phyloP scores from a whole-genome alignment of 2,329 filamentous ascomycete genomes.

The Diaporthe destruens region DNA sequence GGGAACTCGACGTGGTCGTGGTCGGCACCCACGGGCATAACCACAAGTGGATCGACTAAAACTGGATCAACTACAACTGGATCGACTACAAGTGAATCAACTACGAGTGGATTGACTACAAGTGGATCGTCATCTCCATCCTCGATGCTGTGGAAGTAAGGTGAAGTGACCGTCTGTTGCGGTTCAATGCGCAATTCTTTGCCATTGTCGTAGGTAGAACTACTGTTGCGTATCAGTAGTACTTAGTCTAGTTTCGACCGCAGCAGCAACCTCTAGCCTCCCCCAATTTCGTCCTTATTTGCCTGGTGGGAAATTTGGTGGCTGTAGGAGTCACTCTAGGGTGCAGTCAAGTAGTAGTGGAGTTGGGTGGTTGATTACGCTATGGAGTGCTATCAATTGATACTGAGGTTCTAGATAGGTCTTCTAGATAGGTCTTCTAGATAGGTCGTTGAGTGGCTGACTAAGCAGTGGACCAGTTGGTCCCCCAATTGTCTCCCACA shows the following conservation, averaged over 20 bases:
- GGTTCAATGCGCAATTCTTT: conserved; percentile 11
- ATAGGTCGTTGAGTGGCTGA: too few relatives aligned
- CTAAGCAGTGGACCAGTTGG: too few relatives aligned
- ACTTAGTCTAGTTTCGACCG: not conserved
- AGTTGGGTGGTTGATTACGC: too few relatives aligned
- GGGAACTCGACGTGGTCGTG: not conserved
- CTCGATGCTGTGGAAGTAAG: conserved; percentile 1
- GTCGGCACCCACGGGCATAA: not conserved
- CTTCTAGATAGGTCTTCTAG: too few relatives aligned
- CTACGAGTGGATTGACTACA: too few relatives aligned
- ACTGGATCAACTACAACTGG: too few relatives aligned
- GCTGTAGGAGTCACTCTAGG: too few relatives aligned
- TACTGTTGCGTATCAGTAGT: not conserved
- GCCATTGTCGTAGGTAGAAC: not conserved
- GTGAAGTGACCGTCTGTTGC: conserved; percentile 1
- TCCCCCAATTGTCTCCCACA: too few relatives aligned
- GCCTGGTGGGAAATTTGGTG: not conserved
- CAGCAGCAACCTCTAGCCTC: not conserved
- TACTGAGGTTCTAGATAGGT: too few relatives aligned
- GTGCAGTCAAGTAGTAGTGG: too few relatives aligned
- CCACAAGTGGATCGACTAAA: not conserved
- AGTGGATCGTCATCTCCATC: conserved; percentile 1
- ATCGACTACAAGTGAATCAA: not conserved
- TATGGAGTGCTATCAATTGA: too few relatives aligned
- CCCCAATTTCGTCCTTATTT: not conserved